Percentiles rank a stretch among this genome's conserved stretches.
phyloP scores from a whole-genome alignment of 164 flowering plant species.

The Stephania yunnanensis region DNA sequence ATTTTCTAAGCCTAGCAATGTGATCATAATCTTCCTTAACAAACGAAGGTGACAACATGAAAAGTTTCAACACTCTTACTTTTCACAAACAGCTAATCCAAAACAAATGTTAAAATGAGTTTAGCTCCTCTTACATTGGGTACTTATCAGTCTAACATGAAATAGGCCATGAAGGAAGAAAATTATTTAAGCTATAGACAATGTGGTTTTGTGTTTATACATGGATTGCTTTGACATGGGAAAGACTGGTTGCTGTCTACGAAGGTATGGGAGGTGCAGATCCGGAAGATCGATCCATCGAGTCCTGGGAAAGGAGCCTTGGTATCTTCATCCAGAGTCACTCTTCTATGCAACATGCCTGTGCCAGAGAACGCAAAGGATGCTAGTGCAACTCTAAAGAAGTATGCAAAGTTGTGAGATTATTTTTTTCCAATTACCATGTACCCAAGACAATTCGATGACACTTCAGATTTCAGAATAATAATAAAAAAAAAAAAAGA shows the following conservation, averaged over 20 bases:
- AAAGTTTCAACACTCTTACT: background rate
- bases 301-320: constrained; percentile 16
- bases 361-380: constrained; percentile 26
- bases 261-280: constrained; percentile 66
- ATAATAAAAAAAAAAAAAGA: background rate
- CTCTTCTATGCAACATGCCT: constrained; percentile 32
- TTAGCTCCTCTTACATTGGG: background rate
- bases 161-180: background rate
- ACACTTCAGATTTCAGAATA: background rate
- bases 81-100: background rate
- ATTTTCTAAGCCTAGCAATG: background rate
- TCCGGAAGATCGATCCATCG: constrained; percentile 43
- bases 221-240: background rate
- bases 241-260: background rate
- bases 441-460: background rate
- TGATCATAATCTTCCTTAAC: background rate
- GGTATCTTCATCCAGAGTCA: constrained; percentile 31
- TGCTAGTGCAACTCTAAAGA: constrained; percentile 21
- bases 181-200: background rate
- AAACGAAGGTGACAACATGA: too few relatives aligned
- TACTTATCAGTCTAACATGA: too few relatives aligned
- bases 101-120: background rate
- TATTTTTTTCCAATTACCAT: background rate
- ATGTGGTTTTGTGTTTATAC: background rate
- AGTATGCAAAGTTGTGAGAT: constrained; percentile 28